Conservation (phyloP, 805 yeast species). For the Candida quercuum region DNA sequence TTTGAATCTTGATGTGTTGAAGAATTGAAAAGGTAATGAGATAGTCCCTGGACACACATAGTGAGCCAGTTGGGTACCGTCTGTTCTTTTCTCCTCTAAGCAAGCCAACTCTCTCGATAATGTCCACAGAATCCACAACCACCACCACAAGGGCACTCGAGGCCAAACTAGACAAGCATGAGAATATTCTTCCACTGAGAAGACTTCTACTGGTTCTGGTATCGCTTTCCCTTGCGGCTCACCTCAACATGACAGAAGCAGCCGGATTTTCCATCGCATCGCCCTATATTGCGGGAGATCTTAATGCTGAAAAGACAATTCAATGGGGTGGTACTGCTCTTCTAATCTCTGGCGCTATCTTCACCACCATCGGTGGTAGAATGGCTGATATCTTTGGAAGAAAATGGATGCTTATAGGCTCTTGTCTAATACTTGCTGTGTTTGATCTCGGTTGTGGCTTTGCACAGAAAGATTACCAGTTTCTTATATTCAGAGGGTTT, state of each 20-base stretch:
- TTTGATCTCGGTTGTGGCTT: slow-evolving; percentile 46
- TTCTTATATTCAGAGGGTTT: slow-evolving; percentile 45
- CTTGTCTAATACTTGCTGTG: slow-evolving; percentile 34
- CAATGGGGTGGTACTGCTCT: slow-evolving; percentile 59
- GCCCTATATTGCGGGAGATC: slow-evolving; percentile 39
- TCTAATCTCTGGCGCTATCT: slow-evolving; percentile 44
- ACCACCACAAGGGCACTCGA: slow-evolving; percentile 1
- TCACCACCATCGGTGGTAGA: slow-evolving; percentile 50
- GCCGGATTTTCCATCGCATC: slow-evolving; percentile 44
- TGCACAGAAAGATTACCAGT: slow-evolving; percentile 38
- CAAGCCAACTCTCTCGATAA: too few relatives aligned
- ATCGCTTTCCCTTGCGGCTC: not conserved
- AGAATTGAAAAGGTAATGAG: too few relatives aligned
- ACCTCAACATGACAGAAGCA: slow-evolving; percentile 30
- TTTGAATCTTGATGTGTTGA: too few relatives aligned
- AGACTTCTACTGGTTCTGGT: not conserved
- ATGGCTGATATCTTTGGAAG: slow-evolving; percentile 53
- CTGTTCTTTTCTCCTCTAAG: too few relatives aligned
- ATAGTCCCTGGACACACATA: too few relatives aligned
- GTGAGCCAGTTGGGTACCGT: too few relatives aligned
- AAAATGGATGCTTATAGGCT: slow-evolving; percentile 35
- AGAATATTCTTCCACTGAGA: slow-evolving; percentile 1
- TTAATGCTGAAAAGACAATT: slow-evolving; percentile 40
- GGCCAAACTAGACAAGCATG: slow-evolving; percentile 7
- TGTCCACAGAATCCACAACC: not conserved